Conservation (phyloP, 495 filamentous ascomycete species). For the Lophiotrema nucula region DNA sequence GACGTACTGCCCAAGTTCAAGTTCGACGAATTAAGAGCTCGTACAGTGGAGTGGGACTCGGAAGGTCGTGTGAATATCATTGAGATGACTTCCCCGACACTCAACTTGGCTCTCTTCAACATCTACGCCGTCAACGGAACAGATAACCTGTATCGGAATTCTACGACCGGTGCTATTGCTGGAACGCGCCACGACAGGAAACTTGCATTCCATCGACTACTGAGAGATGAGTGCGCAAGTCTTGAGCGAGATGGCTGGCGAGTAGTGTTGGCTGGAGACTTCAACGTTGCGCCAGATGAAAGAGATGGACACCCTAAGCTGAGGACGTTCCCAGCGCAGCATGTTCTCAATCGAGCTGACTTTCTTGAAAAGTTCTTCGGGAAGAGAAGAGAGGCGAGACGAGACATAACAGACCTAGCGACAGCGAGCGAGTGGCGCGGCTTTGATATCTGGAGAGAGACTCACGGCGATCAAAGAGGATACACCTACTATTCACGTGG, state of each 20-base stretch:
- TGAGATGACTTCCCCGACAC: constrained; percentile 33
- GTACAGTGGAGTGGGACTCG: constrained; percentile 49
- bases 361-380: constrained; percentile 51
- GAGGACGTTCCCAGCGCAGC: constrained; percentile 44
- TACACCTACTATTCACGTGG: constrained; percentile 41
- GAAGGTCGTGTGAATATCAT: constrained; percentile 52
- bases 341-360: constrained; percentile 50
- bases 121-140: constrained; percentile 58
- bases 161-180: constrained; percentile 41
- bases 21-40: constrained; percentile 12
- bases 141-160: constrained; percentile 44
- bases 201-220: constrained; percentile 45
- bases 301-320: constrained; percentile 49
- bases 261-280: constrained; percentile 49
- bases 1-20: constrained; percentile 40
- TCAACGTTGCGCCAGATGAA: constrained; percentile 47
- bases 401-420: too few relatives aligned
- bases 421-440: neutral
- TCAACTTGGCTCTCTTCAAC: constrained; percentile 46
- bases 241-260: constrained; percentile 44
- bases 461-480: constrained; percentile 32
- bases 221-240: constrained; percentile 43
- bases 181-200: constrained; percentile 54
- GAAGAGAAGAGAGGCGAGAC: constrained; percentile 1
- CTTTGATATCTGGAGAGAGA: constrained; percentile 38